A percentile compares a stretch with the other conserved stretches of the same genome.
Evolutionary conservation across 768 basidiomycete species (phyloP).

Genomic region (Rhodotorula diobovata): DNA sequence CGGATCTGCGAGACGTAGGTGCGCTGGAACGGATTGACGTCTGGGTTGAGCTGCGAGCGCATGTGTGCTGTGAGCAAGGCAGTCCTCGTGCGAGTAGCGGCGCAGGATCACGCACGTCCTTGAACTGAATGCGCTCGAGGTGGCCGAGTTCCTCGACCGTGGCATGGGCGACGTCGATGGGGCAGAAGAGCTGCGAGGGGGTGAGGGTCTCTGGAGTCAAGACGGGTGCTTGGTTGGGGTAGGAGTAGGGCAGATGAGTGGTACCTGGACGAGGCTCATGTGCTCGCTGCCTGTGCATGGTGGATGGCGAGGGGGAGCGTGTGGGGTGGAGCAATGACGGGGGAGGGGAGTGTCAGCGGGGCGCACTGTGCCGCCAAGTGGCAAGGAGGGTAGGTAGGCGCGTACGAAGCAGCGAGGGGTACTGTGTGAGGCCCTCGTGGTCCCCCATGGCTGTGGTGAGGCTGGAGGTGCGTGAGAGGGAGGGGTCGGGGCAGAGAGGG

Average conservation of each 20-base stretch:
- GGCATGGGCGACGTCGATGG: conserved; percentile 94
- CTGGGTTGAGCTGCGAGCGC: conserved; percentile 71
- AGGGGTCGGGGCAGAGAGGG: too few species aligned
- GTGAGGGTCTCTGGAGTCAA: too few species aligned
- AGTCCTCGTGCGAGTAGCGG: conserved; percentile 11
- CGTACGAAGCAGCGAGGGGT: conserved; percentile 37
- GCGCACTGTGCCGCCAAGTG: not conserved
- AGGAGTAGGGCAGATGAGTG: not conserved
- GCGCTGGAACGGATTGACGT: conserved; percentile 94
- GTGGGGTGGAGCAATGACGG: conserved; percentile 2
- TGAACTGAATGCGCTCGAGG: conserved; percentile 92
- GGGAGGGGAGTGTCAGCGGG: not conserved
- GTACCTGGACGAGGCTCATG: conserved; percentile 37
- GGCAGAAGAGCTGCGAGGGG: conserved; percentile 74
- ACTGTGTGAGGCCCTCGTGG: conserved; percentile 12
- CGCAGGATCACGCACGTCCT: conserved; percentile 65
- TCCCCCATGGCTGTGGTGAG: not conserved
- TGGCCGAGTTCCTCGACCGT: conserved; percentile 92
- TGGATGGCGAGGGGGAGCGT: not conserved
- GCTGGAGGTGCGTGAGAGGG: too few species aligned
- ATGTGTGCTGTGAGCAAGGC: not conserved
- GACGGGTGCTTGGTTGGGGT: not conserved
- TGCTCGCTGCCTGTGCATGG: conserved; percentile 32
- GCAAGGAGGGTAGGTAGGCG: not conserved
- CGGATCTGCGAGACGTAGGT: conserved; percentile 95